Conservation (phyloP, 345 rosid species). For the Bretschneidera sinensis region DNA sequence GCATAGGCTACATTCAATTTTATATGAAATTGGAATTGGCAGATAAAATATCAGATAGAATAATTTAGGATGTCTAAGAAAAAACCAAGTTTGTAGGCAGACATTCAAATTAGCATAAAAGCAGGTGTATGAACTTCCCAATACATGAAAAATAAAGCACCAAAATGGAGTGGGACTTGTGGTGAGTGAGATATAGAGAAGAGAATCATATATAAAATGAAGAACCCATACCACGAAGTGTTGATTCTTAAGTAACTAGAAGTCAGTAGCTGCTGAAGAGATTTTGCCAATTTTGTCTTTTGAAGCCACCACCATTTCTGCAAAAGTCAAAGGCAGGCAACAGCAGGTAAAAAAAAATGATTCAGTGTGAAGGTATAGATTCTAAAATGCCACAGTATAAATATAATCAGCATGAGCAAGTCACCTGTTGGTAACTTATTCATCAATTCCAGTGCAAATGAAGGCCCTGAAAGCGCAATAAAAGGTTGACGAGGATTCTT, state of each 20-base stretch:
- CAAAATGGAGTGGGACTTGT: conserved; percentile 10
- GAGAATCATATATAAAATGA: neutral
- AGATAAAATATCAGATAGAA: too few relatives aligned
- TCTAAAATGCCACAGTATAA: too few relatives aligned
- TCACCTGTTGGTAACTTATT: conserved; percentile 83
- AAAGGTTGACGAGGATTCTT: conserved; percentile 83
- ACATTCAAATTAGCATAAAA: too few relatives aligned
- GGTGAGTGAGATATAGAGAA: neutral
- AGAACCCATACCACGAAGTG: conserved; percentile 66
- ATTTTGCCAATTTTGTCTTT: conserved; percentile 74
- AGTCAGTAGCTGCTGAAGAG: conserved; percentile 81
- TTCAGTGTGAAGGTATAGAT: conserved; percentile 9
- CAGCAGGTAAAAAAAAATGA: neutral
- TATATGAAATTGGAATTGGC: too few relatives aligned
- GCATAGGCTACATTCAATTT: too few relatives aligned
- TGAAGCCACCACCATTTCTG: conserved; percentile 96
- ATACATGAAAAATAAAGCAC: conserved; percentile 5
- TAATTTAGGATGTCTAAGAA: neutral
- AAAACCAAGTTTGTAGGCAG: neutral
- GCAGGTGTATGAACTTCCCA: neutral
- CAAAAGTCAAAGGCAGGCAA: conserved; percentile 12
- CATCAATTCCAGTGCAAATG: conserved; percentile 89
- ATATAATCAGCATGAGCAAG: neutral
- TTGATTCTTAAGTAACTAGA: conserved; percentile 78
- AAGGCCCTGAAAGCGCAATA: conserved; percentile 83